Evolutionary conservation across 768 basidiomycete species (phyloP).

Genomic region (Strobilomyces echinocephalus): DNA sequence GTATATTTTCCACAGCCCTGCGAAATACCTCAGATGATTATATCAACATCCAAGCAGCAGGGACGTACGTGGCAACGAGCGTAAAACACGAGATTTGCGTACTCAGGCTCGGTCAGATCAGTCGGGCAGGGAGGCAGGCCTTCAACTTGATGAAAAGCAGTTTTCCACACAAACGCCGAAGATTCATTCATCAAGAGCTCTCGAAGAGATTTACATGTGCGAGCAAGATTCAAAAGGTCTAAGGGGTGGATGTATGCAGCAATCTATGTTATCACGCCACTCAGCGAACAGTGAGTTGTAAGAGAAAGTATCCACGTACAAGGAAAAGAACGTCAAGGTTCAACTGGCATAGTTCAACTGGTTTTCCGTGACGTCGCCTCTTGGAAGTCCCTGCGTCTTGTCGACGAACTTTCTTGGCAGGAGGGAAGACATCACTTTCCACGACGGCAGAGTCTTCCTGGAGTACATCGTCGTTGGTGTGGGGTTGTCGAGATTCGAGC

Average conservation of each 20-base stretch:
- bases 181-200: background rate
- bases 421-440: too few species aligned
- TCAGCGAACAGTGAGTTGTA: background rate
- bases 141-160: background rate
- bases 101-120: background rate
- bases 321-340: constrained; percentile 14
- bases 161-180: background rate
- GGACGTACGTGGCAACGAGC: background rate
- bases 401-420: background rate
- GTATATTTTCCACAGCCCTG: constrained; percentile 8
- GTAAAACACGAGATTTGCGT: background rate
- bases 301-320: background rate
- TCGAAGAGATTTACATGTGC: background rate
- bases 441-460: background rate
- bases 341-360: background rate
- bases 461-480: background rate
- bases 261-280: background rate
- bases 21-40: background rate
- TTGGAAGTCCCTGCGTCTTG: too few species aligned
- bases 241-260: background rate
- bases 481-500: background rate
- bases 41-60: background rate
- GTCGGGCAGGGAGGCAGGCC: background rate
- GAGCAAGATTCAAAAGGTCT: background rate
- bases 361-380: background rate